Base-by-base conservation (phyloP, 495 filamentous ascomycete genomes). In the Podospora pseudocomata region DNA sequence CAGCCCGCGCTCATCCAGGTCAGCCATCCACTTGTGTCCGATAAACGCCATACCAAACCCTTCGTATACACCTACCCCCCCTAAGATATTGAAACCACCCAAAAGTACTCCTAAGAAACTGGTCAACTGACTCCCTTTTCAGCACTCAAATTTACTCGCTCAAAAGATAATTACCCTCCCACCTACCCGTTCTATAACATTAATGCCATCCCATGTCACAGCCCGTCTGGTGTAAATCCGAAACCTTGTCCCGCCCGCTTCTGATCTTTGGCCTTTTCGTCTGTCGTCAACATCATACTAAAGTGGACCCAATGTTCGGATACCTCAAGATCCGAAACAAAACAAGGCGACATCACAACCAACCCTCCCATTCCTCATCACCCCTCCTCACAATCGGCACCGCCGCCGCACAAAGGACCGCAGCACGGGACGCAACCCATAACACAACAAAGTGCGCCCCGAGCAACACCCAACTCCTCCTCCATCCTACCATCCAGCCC, bases 341-440 rank as follows among this genome's bases (percentile, higher is more conserved):
- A 18, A 20, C 0, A 56, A 15, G 18, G 23, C 18, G n/a, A 19
- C 20, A 18, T 58, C 15, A 19, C 9, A 20, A 58, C 55, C 55
- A 63, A 58, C 28, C 44, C 28, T 69, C 65, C 81, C 81, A 84
- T 23, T 61, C 69, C 18, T 15, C 32, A 49, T 63, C 32, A 49
- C 49, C 6, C 67, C 55, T 76, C 74, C 63, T 68, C 56, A 39
- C 67, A 69, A 6, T 69, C 55, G 16, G 65, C 1, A 60, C 69
- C 59, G 78, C 79, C 1, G 55, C 69, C 60, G 78, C 79, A 71
- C 82, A 84, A 27, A 83, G 64, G 57, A 74, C 67, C 16, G 76
- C 77, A 75, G 69, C 72, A 63, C 72, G 70, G 27, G 73, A 76
- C 30, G 77, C 72, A 18, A 70, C 68, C 81, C 77, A 81, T 9